Conservation (phyloP, 2,329 filamentous ascomycete species). For the Aaosphaeria arxii region DNA sequence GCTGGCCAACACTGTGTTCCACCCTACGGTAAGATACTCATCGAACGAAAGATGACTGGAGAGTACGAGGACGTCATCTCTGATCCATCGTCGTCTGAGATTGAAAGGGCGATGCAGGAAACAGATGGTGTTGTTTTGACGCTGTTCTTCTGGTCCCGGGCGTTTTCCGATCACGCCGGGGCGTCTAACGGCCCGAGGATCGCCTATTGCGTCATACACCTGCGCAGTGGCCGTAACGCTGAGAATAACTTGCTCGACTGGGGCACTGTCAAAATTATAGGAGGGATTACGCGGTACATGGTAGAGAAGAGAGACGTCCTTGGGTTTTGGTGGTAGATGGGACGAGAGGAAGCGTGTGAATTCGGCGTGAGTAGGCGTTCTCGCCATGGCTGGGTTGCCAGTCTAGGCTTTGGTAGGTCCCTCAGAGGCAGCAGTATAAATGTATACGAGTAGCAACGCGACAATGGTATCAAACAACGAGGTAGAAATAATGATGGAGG, state of each 20-base stretch:
- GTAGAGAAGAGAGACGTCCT: constrained; percentile 34
- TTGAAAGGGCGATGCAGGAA: constrained; percentile 33
- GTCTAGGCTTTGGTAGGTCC: no score
- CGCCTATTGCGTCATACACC: constrained; percentile 26
- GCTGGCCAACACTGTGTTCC: constrained; percentile 32
- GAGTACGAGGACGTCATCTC: constrained; percentile 26
- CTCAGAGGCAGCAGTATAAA: no score
- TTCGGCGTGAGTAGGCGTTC: constrained; percentile 23
- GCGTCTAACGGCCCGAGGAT: constrained; percentile 6
- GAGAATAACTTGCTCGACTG: constrained; percentile 27
- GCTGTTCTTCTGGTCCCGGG: neutral
- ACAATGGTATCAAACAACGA: no score
- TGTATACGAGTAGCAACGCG: no score
- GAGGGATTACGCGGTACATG: constrained; percentile 25
- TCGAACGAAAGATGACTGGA: constrained; percentile 38
- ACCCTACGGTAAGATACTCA: constrained; percentile 38
- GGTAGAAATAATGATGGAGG: no score
- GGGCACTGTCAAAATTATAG: constrained; percentile 26
- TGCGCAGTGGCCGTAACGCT: constrained; percentile 29
- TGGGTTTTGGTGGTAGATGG: constrained; percentile 25
- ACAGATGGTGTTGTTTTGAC: constrained; percentile 24
- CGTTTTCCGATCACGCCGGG: neutral
- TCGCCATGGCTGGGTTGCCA: constrained; percentile 12
- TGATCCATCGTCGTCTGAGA: constrained; percentile 25
- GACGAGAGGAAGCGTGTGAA: constrained; percentile 25